A percentile compares a stretch with the other conserved stretches of the same genome.
Conservation (phyloP, 768 basidiomycete genomes). For the Kwoniella botswanensis region DNA sequence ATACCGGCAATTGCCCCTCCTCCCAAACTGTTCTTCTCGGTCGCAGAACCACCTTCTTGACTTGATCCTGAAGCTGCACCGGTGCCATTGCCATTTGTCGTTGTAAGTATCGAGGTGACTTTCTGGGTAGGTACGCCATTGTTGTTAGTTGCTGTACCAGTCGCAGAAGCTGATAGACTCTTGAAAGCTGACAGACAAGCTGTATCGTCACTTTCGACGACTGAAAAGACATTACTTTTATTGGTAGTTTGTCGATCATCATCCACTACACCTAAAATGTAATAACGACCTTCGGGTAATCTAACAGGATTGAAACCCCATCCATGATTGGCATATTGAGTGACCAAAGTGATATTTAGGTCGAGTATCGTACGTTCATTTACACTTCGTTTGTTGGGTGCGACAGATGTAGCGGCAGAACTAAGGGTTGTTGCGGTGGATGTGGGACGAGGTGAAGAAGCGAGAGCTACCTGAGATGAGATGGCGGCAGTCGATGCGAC, state of each 20-base stretch:
- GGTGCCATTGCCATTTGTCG: background rate
- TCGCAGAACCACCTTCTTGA: background rate
- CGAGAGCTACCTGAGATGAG: slow-evolving; percentile 1
- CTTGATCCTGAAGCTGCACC: background rate
- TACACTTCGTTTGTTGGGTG: background rate
- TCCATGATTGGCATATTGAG: slow-evolving; percentile 25
- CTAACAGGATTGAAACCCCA: slow-evolving; percentile 29
- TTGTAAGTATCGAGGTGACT: slow-evolving; percentile 5
- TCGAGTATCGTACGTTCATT: slow-evolving; percentile 21
- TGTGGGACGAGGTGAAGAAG: slow-evolving; percentile 12
- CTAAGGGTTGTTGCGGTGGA: background rate
- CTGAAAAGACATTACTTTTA: slow-evolving; percentile 24
- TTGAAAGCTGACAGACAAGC: slow-evolving; percentile 32
- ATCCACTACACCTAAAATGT: slow-evolving; percentile 28
- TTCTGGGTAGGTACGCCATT: background rate
- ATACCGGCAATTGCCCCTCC: slow-evolving; percentile 44
- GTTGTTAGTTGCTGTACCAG: background rate
- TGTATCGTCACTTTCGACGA: slow-evolving; percentile 29
- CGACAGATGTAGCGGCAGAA: background rate
- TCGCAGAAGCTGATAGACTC: slow-evolving; percentile 10
- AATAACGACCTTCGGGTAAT: slow-evolving; percentile 34
- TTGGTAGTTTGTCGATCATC: slow-evolving; percentile 13
- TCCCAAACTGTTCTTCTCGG: slow-evolving; percentile 12
- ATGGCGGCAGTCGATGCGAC: slow-evolving; percentile 1
- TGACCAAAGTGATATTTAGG: slow-evolving; percentile 33